These are phyloP conservation scores for Kalanchoe fedtschenkoi DNA, from an alignment of 164 flowering plant genomes.

Conservation along the genomic window DNA sequence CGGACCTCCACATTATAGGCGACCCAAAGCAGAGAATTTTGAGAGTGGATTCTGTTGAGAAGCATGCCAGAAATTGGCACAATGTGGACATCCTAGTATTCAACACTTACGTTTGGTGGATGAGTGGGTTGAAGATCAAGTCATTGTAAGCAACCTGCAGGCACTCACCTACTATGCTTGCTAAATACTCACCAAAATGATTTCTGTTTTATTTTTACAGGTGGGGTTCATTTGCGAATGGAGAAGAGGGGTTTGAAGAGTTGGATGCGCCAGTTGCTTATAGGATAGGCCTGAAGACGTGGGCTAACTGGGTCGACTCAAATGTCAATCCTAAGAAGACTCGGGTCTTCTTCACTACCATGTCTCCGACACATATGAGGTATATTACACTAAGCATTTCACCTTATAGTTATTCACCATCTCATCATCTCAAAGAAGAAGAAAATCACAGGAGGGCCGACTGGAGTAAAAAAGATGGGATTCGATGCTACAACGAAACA, in stretches of 20 bases:
- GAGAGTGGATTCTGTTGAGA: constrained; percentile 60
- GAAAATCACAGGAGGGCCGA: constrained; percentile 54
- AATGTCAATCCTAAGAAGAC: constrained; percentile 60
- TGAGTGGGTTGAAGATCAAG: constrained; percentile 61
- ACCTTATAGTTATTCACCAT: too few species aligned
- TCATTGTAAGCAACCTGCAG: constrained; percentile 43
- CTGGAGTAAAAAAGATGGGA: constrained; percentile 62
- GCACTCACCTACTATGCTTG: not conserved
- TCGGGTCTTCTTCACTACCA: constrained; percentile 69
- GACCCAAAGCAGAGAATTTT: constrained; percentile 68
- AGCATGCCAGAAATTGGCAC: constrained; percentile 70
- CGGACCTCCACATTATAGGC: constrained; percentile 43
- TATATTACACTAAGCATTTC: too few species aligned
- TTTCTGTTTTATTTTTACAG: constrained; percentile 19
- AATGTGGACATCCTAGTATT: constrained; percentile 75
- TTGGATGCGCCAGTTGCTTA: constrained; percentile 63
- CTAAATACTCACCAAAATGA: not conserved
- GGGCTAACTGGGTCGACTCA: constrained; percentile 95
- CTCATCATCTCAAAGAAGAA: constrained; percentile 2
- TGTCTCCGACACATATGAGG: constrained; percentile 86
- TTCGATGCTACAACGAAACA: constrained; percentile 76
- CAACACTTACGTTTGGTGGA: constrained; percentile 97
- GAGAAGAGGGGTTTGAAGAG: constrained; percentile 66
- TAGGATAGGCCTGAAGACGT: constrained; percentile 55
- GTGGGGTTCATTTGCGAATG: constrained; percentile 87